Base-by-base conservation (phyloP, 306 rosid genomes). In the Acacia confusa region DNA sequence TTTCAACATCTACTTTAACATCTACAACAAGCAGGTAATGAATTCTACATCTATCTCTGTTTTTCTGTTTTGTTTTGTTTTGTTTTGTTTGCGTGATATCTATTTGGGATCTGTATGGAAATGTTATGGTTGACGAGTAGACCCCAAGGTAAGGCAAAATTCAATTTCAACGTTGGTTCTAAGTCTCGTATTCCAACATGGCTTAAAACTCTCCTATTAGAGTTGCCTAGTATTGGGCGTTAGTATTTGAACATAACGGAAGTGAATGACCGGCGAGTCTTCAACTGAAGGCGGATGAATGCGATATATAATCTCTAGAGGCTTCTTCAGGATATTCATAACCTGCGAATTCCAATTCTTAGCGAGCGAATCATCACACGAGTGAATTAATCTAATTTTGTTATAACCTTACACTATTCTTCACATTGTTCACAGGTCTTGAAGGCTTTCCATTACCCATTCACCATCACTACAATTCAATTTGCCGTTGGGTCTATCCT, bases 1-100 rank as follows among this genome's bases (percentile, higher is more conserved):
- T 79, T 93, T 96, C 84, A 96, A 93, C 84, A 96, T 96, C 78
- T 96, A 91, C 84, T 96, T 96, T 78, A 96, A 96, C 64, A 93
- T 96, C 81, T 96, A 91, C 83, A 96, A 93, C 86, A 96, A 96
- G 80, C 98, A 96, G 97, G 97, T 93, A 40, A 34, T 57, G 69
- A 15, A 11, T 72, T 48, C 4, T 3, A 38, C 19, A 34, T 84
- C 73, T 30, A 0, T 47, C 9, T 30, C 24, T 17, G 4, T 1
- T 22, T 4, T 3, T 57, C 19, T 17, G 0, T 11, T 12, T 25
- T 4, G 0, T 50, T 57, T 22, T 17, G 0, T 11, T 12, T 25
- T 4, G 0, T 50, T 13, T 22, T 19, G 2, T 36, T 34, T 34
- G n/a, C 24, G 43, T 55, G 17, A 52, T 2, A 3, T 30, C 44